These are phyloP conservation scores for Paspalum notatum DNA, from an alignment of 176 grass and related monocot genomes.

Conservation along the genomic window DNA sequence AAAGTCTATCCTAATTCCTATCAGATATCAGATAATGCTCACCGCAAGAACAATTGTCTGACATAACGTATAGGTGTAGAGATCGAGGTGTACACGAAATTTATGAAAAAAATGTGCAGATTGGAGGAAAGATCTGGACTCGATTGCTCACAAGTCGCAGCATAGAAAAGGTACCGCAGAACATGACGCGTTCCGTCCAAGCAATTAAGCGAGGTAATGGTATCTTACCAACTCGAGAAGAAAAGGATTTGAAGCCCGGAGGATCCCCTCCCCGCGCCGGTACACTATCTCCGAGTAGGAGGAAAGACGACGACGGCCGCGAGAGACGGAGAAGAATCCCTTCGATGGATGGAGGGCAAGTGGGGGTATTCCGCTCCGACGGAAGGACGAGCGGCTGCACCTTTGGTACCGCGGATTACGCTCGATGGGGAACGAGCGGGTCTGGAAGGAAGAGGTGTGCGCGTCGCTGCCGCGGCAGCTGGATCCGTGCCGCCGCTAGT, in stretches of 20 bases:
- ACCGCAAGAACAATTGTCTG: not conserved
- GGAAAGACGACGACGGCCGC: not conserved
- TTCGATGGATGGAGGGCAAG: not conserved
- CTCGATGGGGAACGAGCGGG: not conserved
- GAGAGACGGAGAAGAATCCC: not conserved
- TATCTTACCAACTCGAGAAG: not conserved
- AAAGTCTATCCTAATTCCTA: not conserved
- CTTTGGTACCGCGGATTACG: not conserved
- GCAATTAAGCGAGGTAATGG: not conserved
- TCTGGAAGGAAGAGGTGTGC: not conserved
- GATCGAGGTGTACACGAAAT: not conserved
- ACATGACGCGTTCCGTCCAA: not conserved
- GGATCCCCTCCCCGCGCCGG: not conserved
- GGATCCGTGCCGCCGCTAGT: no score
- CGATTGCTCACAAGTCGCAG: not conserved
- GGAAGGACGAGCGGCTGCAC: not conserved
- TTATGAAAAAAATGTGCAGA: not conserved
- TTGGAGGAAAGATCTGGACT: not conserved
- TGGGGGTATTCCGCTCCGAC: not conserved
- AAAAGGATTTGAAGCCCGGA: not conserved
- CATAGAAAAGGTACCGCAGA: not conserved
- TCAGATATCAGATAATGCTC: not conserved
- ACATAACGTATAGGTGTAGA: not conserved
- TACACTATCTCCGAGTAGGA: not conserved
- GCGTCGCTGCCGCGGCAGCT: not conserved